Evolutionary conservation across 257 asterid genomes (phyloP).

Genomic region (Hygrophila difformis): DNA sequence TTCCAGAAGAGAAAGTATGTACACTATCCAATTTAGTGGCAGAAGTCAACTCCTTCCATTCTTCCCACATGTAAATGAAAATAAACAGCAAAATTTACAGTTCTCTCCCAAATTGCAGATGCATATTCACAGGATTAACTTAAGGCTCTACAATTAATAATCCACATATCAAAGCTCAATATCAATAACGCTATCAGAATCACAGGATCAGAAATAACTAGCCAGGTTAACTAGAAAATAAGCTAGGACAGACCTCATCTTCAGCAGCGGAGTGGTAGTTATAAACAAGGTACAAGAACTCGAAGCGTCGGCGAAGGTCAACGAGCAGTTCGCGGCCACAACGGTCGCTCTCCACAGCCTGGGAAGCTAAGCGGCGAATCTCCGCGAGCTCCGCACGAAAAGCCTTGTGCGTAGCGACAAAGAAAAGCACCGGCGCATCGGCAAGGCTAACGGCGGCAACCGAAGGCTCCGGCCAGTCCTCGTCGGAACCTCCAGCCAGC

Average conservation of each 20-base stretch:
- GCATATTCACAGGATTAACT: too few relatives aligned
- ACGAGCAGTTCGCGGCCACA: constrained; percentile 23
- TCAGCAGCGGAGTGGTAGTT: constrained; percentile 72
- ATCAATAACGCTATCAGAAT: too few relatives aligned
- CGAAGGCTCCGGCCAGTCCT: constrained; percentile 32
- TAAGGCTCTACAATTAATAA: too few relatives aligned
- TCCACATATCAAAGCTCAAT: too few relatives aligned
- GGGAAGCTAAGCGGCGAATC: constrained; percentile 30
- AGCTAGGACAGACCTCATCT: constrained; percentile 82
- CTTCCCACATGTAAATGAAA: background rate
- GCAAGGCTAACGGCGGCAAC: constrained; percentile 41
- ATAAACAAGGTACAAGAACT: constrained; percentile 64
- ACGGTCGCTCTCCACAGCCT: constrained; percentile 18
- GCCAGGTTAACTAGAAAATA: too few relatives aligned
- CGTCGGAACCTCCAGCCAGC: constrained; percentile 63
- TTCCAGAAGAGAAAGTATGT: background rate
- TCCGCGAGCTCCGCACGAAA: constrained; percentile 52
- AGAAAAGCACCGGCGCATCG: constrained; percentile 68
- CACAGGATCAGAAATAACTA: too few relatives aligned
- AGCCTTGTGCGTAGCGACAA: constrained; percentile 75
- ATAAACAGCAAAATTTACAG: background rate
- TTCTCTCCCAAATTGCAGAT: too few relatives aligned
- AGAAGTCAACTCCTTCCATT: constrained; percentile 22
- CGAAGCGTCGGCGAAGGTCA: constrained; percentile 47
- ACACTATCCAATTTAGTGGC: background rate